phyloP scores from a whole-genome alignment of 2,329 filamentous ascomycete species.

The Coniosporium tulheliwenetii region DNA sequence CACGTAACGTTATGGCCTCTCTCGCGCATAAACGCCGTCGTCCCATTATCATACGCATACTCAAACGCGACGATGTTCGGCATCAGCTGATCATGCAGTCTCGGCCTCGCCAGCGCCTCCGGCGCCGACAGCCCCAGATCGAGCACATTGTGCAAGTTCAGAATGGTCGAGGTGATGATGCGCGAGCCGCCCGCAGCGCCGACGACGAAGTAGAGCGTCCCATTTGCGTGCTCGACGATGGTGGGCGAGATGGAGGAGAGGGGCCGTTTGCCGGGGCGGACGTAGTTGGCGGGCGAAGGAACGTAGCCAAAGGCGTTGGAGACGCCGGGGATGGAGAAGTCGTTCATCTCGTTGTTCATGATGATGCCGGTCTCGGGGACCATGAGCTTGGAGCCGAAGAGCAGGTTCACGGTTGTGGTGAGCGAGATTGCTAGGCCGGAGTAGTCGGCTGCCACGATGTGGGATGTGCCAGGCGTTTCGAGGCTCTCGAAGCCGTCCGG shows the following conservation, averaged over 20 bases:
- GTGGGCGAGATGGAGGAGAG: conserved; percentile 70
- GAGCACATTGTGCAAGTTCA: conserved; percentile 57
- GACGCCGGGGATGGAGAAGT: conserved; percentile 70
- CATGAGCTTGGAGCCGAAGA: conserved; percentile 68
- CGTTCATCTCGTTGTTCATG: conserved; percentile 46
- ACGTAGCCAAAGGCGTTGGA: conserved; percentile 75
- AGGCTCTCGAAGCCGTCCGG: conserved; percentile 49
- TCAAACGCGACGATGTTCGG: conserved; percentile 57
- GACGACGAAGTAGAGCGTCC: conserved; percentile 49
- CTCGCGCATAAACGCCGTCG: conserved; percentile 44
- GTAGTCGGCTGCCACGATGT: conserved; percentile 55
- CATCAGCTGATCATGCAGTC: conserved; percentile 70
- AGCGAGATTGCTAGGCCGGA: conserved; percentile 63
- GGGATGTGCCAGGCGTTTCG: conserved; percentile 58
- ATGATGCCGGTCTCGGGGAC: conserved; percentile 73
- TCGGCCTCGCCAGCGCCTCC: conserved; percentile 47
- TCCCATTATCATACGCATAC: conserved; percentile 48
- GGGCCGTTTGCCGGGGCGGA: conserved; percentile 66
- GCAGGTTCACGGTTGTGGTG: conserved; percentile 76
- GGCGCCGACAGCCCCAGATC: conserved; percentile 45
- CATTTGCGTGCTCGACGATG: conserved; percentile 54
- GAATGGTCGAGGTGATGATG: conserved; percentile 68
- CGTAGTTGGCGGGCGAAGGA: conserved; percentile 66
- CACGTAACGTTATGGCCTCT: conserved; percentile 59
- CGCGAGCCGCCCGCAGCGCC: conserved; percentile 69